A percentile compares a stretch with the other conserved stretches of the same genome.
Conservation (phyloP, 2,329 filamentous ascomycete genomes). For the Albophoma yamanashiensis region DNA sequence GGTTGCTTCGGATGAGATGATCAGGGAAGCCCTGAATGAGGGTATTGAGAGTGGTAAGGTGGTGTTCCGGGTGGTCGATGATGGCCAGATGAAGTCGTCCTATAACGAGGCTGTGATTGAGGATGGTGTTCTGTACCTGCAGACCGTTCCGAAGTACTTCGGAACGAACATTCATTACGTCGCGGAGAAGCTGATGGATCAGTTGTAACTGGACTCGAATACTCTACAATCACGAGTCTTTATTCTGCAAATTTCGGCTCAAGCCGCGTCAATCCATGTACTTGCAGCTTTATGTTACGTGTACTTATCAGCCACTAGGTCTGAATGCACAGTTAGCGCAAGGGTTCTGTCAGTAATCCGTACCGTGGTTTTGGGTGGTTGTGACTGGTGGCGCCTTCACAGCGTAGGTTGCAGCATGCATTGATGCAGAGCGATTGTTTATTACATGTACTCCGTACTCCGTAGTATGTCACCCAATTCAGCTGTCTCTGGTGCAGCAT, state of each 20-base stretch:
- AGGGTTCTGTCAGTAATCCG: neutral
- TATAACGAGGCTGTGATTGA: slow-evolving; percentile 38
- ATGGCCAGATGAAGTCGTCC: slow-evolving; percentile 22
- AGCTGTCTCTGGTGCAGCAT: neutral
- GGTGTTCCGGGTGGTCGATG: slow-evolving; percentile 35
- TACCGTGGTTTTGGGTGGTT: neutral
- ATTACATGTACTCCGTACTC: too few species aligned
- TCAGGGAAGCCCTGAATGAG: slow-evolving; percentile 37
- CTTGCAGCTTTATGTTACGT: neutral
- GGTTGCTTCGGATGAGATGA: slow-evolving; percentile 36
- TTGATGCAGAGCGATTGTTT: neutral
- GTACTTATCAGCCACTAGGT: neutral
- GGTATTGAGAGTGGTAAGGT: slow-evolving; percentile 30
- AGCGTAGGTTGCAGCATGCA: neutral
- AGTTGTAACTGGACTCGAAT: slow-evolving; percentile 7
- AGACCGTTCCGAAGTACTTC: slow-evolving; percentile 20
- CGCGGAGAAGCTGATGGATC: slow-evolving; percentile 18
- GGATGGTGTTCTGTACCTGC: slow-evolving; percentile 38
- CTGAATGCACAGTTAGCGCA: neutral
- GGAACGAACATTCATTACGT: slow-evolving; percentile 20
- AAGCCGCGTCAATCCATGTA: neutral
- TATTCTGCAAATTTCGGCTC: neutral
- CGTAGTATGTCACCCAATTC: neutral
- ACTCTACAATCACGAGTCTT: too few species aligned
- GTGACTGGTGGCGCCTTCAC: neutral